Conservation (phyloP, 371 early-diverging fungal species). For the Zychaea mexicana region DNA sequence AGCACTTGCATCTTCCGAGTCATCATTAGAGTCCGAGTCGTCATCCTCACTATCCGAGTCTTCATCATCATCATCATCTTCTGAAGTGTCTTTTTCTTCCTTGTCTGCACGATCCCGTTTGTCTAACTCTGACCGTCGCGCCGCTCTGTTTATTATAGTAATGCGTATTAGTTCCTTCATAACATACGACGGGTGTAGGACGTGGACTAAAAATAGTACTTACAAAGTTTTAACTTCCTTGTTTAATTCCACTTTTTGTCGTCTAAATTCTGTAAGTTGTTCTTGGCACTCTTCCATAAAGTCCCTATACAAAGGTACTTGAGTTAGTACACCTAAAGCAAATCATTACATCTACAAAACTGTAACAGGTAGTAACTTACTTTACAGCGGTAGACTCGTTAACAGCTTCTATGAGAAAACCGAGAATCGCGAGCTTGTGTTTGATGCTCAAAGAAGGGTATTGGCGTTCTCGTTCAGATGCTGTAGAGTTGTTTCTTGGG, state of each 20-base stretch:
- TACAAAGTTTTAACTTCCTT: constrained; percentile 59
- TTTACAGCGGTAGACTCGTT: constrained; percentile 48
- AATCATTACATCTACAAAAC: too few species aligned
- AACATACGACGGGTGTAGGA: not conserved
- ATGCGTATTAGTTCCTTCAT: not conserved
- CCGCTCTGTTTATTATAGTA: constrained; percentile 14
- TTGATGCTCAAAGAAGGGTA: constrained; percentile 37
- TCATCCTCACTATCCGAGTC: constrained; percentile 20
- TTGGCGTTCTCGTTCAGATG: constrained; percentile 45
- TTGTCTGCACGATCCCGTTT: constrained; percentile 28
- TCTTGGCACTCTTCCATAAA: constrained; percentile 77
- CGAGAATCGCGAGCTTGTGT: constrained; percentile 43
- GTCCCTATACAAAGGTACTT: constrained; percentile 40
- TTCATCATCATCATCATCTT: constrained; percentile 20
- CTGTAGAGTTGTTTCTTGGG: constrained; percentile 34
- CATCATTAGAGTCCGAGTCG: constrained; percentile 33
- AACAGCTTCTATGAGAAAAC: constrained; percentile 41
- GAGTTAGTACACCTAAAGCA: too few species aligned
- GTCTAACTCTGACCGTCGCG: constrained; percentile 31
- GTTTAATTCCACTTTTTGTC: constrained; percentile 69
- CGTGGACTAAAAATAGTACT: constrained; percentile 10
- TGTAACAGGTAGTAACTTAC: constrained; percentile 26
- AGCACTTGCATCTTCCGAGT: constrained; percentile 31
- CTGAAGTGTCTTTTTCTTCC: constrained; percentile 28
- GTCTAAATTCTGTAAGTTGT: constrained; percentile 61